These are phyloP conservation scores for Pseudoscleropodium purum DNA, from an alignment of 225 moss, liverwort and hornwort genomes.

Conservation along the genomic window DNA sequence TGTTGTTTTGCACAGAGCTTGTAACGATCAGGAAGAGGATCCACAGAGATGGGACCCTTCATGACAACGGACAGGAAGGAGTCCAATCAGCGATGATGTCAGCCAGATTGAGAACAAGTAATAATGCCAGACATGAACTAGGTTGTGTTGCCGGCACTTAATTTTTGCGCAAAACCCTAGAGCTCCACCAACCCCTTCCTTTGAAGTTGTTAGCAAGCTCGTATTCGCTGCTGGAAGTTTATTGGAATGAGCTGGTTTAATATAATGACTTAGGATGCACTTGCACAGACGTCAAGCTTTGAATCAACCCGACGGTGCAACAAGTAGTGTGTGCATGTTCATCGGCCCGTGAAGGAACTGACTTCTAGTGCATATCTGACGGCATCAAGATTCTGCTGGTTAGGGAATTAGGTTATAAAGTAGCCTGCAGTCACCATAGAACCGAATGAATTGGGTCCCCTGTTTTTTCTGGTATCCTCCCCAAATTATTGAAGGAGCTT, in stretches of 20 bases:
- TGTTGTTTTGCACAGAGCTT: slow-evolving; percentile 3
- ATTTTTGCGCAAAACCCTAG: slow-evolving; percentile 26
- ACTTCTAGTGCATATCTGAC: slow-evolving; percentile 3
- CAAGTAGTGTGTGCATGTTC: not conserved
- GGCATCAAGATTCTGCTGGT: slow-evolving; percentile 25
- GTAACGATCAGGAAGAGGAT: slow-evolving; percentile 1
- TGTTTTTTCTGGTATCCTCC: slow-evolving; percentile 3
- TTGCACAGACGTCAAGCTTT: slow-evolving; percentile 16
- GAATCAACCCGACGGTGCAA: slow-evolving; percentile 4
- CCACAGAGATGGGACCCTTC: not conserved
- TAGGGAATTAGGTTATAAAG: slow-evolving; percentile 13
- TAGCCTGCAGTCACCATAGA: slow-evolving; percentile 16
- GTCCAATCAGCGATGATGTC: slow-evolving; percentile 4
- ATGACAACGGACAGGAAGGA: slow-evolving; percentile 4
- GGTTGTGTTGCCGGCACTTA: slow-evolving; percentile 31
- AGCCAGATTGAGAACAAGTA: slow-evolving; percentile 28
- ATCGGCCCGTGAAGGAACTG: not conserved
- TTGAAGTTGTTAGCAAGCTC: slow-evolving; percentile 5
- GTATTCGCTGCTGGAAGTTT: not conserved
- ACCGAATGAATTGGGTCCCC: slow-evolving; percentile 10
- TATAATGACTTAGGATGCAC: slow-evolving; percentile 4
- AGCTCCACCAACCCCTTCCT: not conserved
- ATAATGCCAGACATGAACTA: slow-evolving; percentile 19
- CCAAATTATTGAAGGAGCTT: slow-evolving; percentile 3
- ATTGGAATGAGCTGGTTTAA: slow-evolving; percentile 24